phyloP scores from a whole-genome alignment of 164 flowering plant genomes.

The Annona cherimola region DNA sequence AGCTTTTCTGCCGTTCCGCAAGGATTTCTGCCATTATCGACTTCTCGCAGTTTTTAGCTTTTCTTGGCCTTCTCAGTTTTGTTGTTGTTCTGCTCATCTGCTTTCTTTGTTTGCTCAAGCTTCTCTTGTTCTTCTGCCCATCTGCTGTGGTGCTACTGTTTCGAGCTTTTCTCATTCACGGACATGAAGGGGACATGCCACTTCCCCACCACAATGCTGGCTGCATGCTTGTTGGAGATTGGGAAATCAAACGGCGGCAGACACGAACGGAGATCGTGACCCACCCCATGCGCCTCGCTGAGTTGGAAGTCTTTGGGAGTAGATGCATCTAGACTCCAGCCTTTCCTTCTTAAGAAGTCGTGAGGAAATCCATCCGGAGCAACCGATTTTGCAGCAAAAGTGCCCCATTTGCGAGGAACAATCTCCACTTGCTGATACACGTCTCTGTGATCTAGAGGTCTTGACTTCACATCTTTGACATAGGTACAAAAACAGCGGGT shows the following conservation, averaged over 20 bases:
- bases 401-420: neutral
- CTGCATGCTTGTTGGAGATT: constrained; percentile 1
- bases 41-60: no score
- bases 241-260: constrained; percentile 6
- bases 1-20: no score
- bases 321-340: neutral
- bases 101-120: no score
- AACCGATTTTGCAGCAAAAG: constrained; percentile 19
- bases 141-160: no score
- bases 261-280: constrained; percentile 1
- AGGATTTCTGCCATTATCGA: no score
- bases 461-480: constrained; percentile 28
- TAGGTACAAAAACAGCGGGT: constrained; percentile 28
- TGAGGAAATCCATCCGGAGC: constrained; percentile 17
- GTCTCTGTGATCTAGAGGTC: constrained; percentile 30
- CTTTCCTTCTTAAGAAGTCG: constrained; percentile 9
- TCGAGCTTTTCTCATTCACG: constrained; percentile 11
- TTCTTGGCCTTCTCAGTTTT: no score
- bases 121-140: no score
- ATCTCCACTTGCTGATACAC: constrained; percentile 38
- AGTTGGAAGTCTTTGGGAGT: neutral
- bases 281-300: neutral
- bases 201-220: constrained; percentile 6
- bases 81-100: no score
- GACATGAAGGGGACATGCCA: constrained; percentile 19